Conservation (phyloP, 2,329 filamentous ascomycete species). For the Aspergillus fructus region DNA sequence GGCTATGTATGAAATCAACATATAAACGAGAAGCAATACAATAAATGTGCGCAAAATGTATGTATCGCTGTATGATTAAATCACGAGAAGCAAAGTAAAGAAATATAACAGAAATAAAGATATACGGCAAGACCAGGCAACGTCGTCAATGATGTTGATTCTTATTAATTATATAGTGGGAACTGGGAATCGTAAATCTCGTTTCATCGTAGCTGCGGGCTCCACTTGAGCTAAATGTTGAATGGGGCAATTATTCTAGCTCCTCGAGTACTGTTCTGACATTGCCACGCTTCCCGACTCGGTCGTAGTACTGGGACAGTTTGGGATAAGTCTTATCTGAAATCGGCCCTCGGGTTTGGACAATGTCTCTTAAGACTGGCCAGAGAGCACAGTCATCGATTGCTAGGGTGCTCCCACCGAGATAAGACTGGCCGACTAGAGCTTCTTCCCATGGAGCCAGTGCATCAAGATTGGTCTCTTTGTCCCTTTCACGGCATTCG, state of each 20-base stretch:
- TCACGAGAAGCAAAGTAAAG: background rate
- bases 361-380: conserved; percentile 42
- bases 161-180: background rate
- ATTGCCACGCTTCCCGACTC: conserved; percentile 39
- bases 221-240: background rate
- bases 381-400: conserved; percentile 47
- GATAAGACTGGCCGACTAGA: conserved; percentile 32
- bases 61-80: background rate
- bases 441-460: conserved; percentile 35
- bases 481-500: conserved; percentile 18
- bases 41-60: background rate
- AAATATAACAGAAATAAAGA: no score
- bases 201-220: background rate
- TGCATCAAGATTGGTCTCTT: conserved; percentile 10
- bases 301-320: conserved; percentile 38
- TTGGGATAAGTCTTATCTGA: conserved; percentile 29
- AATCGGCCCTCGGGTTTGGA: conserved; percentile 24
- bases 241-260: background rate
- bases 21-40: background rate
- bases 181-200: background rate
- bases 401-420: conserved; percentile 35
- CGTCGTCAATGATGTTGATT: background rate
- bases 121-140: no score
- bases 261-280: conserved; percentile 34
- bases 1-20: background rate